These are phyloP conservation scores for Aegilops longissima DNA, from an alignment of 176 grass and related monocot genomes.

Conservation along the genomic window DNA sequence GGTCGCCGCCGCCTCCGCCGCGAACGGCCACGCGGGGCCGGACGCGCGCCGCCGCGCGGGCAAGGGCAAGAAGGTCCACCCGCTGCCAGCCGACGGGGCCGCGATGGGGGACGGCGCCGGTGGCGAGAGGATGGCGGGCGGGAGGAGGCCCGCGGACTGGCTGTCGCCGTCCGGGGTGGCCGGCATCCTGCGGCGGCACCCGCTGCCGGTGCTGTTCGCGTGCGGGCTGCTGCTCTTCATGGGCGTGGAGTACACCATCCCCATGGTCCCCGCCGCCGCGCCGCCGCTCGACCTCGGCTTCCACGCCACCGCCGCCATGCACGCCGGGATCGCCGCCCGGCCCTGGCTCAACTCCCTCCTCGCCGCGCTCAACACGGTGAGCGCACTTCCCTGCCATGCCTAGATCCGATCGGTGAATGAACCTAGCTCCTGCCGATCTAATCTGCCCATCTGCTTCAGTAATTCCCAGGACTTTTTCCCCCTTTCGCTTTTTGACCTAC, in stretches of 20 bases:
- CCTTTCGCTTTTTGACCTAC: background rate
- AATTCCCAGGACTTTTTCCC: background rate
- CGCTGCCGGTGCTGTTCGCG: constrained; percentile 46
- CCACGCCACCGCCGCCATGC: constrained; percentile 45
- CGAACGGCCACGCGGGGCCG: background rate
- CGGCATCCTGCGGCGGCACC: constrained; percentile 43
- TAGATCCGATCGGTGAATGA: background rate
- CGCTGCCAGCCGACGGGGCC: background rate
- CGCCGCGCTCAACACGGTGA: constrained; percentile 88
- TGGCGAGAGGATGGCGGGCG: background rate
- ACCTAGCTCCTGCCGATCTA: background rate
- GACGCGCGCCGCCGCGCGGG: constrained; percentile 6
- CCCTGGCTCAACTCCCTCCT: constrained; percentile 78
- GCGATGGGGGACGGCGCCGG: background rate
- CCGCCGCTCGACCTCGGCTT: constrained; percentile 84
- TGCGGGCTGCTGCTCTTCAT: constrained; percentile 76
- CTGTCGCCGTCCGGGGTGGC: constrained; percentile 23
- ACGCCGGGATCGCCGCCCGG: constrained; percentile 47
- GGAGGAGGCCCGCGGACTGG: constrained; percentile 19
- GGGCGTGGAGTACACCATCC: constrained; percentile 92
- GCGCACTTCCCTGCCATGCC: background rate
- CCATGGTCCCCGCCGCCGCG: constrained; percentile 58
- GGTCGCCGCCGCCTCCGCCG: background rate
- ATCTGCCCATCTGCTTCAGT: too few relatives aligned
- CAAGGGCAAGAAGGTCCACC: constrained; percentile 27